Percentiles rank a stretch among this genome's conserved stretches.
Evolutionary conservation across 148 eudicot species (phyloP).

Genomic region (Rhododendron ovatum): DNA sequence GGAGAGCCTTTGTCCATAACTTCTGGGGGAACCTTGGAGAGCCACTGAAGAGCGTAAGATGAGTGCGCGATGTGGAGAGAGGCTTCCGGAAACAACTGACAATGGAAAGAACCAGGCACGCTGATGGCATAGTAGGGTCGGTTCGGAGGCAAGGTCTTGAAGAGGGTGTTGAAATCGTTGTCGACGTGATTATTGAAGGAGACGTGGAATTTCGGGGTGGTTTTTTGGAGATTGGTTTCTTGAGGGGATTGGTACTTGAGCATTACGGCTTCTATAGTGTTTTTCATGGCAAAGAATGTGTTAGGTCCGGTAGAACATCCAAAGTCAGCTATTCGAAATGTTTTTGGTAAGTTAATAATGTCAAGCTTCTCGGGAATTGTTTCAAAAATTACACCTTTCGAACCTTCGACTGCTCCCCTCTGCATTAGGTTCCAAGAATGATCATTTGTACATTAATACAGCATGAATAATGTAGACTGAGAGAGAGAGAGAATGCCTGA

Average conservation of each 20-base stretch:
- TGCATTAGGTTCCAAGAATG: background rate
- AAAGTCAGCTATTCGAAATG: constrained; percentile 9
- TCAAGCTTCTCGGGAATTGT: constrained; percentile 16
- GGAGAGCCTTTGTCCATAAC: too few relatives aligned
- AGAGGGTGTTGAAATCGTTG: background rate
- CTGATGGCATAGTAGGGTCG: too few relatives aligned
- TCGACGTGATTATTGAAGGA: constrained; percentile 11
- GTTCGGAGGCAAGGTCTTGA: too few relatives aligned
- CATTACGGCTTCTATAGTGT: constrained; percentile 2
- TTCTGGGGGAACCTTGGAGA: too few relatives aligned
- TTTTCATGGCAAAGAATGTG: constrained; percentile 9
- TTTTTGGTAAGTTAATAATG: background rate
- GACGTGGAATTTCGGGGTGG: constrained; percentile 11
- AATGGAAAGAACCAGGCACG: too few relatives aligned
- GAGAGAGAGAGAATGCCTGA: too few relatives aligned
- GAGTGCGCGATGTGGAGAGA: too few relatives aligned
- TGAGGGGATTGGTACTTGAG: background rate
- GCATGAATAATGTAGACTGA: too few relatives aligned
- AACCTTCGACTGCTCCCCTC: background rate
- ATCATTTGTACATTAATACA: too few relatives aligned
- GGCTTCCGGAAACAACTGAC: too few relatives aligned
- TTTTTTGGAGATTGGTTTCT: background rate
- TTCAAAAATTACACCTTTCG: constrained; percentile 5
- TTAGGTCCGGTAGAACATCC: constrained; percentile 21
- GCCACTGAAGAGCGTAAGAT: too few relatives aligned